Conservation (phyloP, 192 early-diverging fungal genomes). For the Backusella australiensis region DNA sequence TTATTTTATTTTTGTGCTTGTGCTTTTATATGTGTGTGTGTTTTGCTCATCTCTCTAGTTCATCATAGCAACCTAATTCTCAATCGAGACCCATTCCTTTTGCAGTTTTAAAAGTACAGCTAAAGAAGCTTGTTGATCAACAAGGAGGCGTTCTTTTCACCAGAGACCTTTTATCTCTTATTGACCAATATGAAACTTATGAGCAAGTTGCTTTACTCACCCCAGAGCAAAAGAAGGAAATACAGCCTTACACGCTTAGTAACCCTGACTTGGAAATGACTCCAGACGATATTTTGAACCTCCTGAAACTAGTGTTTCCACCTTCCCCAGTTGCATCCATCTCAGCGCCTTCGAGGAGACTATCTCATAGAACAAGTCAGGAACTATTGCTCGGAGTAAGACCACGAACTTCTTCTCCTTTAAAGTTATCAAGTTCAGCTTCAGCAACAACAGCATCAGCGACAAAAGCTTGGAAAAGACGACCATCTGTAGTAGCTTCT, state of each 20-base stretch:
- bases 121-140: constrained; percentile 16
- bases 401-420: constrained; percentile 1
- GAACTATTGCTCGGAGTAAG: neutral
- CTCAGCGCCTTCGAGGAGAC: constrained; percentile 20
- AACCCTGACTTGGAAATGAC: constrained; percentile 45
- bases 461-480: constrained; percentile 9
- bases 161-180: constrained; percentile 29
- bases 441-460: neutral
- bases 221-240: constrained; percentile 24
- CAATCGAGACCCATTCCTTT: constrained; percentile 16
- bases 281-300: constrained; percentile 39
- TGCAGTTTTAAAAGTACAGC: constrained; percentile 24
- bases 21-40: neutral
- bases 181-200: constrained; percentile 34
- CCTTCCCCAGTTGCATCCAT: constrained; percentile 15
- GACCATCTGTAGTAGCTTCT: neutral
- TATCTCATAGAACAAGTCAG: neutral
- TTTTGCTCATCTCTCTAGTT: constrained; percentile 1
- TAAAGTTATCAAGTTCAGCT: neutral
- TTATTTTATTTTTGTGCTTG: neutral
- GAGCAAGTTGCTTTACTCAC: constrained; percentile 28
- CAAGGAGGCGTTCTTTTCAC: constrained; percentile 33
- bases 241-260: constrained; percentile 25
- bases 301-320: constrained; percentile 27
- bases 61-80: neutral